These are phyloP conservation scores for Verticillium tricorpus DNA, from an alignment of 2,329 filamentous ascomycete species.

Conservation along the genomic window DNA sequence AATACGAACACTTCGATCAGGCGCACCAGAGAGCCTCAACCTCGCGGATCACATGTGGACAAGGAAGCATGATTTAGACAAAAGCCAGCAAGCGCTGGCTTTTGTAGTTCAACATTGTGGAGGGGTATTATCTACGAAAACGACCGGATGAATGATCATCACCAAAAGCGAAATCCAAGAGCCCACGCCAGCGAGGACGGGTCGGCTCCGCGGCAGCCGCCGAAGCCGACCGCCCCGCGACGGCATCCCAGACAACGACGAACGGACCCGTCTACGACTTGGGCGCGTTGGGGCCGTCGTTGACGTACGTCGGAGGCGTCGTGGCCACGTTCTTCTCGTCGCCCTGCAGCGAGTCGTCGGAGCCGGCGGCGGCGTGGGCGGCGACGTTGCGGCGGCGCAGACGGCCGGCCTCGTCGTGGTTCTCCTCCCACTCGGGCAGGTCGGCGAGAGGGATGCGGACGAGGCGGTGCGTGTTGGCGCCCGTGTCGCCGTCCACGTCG, in stretches of 20 bases:
- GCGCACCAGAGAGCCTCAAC: too few relatives aligned
- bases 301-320: neutral
- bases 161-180: neutral
- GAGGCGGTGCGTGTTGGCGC: slow-evolving; percentile 39
- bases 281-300: neutral
- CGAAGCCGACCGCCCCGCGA: neutral
- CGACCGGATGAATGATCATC: neutral
- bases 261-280: neutral
- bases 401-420: slow-evolving; percentile 47
- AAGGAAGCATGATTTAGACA: neutral
- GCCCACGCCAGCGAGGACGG: neutral
- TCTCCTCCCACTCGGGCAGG: slow-evolving; percentile 51
- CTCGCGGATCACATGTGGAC: too few relatives aligned
- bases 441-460: slow-evolving; percentile 48
- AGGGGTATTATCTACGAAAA: neutral
- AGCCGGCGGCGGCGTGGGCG: neutral
- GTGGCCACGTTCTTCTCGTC: neutral
- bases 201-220: neutral
- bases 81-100: neutral
- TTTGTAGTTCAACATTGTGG: neutral
- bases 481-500: slow-evolving; percentile 38
- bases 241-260: neutral
- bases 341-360: neutral
- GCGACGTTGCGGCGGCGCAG: slow-evolving; percentile 13
- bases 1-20: too few relatives aligned